Conservation (phyloP, 2,329 filamentous ascomycete species). For the Paramyrothecium roridum region DNA sequence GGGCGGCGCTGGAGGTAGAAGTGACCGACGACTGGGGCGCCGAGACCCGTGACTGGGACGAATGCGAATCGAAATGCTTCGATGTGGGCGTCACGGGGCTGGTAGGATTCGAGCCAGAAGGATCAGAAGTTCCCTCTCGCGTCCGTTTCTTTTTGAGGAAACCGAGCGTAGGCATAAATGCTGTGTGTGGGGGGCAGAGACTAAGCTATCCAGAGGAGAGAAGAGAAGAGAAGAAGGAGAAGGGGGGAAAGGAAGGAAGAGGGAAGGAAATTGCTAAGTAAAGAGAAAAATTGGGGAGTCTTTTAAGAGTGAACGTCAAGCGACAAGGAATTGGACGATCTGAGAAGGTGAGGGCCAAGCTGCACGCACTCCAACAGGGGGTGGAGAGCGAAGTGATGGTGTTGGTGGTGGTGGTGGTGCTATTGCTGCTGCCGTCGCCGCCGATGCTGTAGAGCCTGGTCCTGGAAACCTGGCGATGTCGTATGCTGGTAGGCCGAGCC, state of each 20-base stretch:
- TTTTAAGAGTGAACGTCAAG: neutral
- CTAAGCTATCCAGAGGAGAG: slow-evolving; percentile 3
- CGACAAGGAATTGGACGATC: slow-evolving; percentile 1
- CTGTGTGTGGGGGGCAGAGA: neutral
- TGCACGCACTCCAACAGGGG: neutral
- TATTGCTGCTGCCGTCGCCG: too few relatives aligned
- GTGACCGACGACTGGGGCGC: neutral
- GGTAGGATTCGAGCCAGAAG: slow-evolving; percentile 62
- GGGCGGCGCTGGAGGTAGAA: slow-evolving; percentile 6
- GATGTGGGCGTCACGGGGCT: slow-evolving; percentile 60
- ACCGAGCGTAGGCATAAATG: slow-evolving; percentile 85
- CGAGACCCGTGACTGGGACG: slow-evolving; percentile 10
- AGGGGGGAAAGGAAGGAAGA: slow-evolving; percentile 2
- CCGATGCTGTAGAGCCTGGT: neutral
- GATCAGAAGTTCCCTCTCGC: slow-evolving; percentile 78
- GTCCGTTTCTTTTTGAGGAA: slow-evolving; percentile 99
- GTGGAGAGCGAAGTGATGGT: neutral
- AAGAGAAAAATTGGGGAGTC: neutral
- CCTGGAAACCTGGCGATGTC: neutral
- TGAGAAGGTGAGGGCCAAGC: neutral
- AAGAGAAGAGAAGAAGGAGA: slow-evolving; percentile 1
- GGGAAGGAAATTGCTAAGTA: neutral
- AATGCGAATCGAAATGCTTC: slow-evolving; percentile 44
- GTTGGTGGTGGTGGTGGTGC: neutral
- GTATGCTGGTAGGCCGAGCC: too few relatives aligned